Percentiles rank a stretch among this genome's conserved stretches.
These are phyloP conservation scores for Rhynchospora tenuis DNA, from an alignment of 176 grass and related monocot species.

Conservation along the genomic window DNA sequence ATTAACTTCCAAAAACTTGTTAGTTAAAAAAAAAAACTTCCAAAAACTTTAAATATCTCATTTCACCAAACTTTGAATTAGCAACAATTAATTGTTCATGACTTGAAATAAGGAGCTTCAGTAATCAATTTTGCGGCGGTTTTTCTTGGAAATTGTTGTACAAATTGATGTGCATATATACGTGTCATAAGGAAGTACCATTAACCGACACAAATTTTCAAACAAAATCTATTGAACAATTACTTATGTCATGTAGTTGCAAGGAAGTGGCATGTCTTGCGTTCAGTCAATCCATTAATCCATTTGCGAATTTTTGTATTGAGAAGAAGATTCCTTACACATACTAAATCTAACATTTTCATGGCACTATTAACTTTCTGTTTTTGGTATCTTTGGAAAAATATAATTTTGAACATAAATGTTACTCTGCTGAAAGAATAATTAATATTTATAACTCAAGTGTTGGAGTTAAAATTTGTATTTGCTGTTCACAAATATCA, in stretches of 20 bases:
- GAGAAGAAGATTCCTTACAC: background rate
- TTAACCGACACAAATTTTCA: background rate
- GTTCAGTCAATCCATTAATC: background rate
- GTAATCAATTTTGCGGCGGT: background rate
- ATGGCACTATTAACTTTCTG: background rate
- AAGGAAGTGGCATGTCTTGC: background rate
- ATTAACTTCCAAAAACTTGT: background rate
- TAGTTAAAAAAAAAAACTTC: background rate
- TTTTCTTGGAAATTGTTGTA: background rate
- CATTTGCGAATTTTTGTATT: background rate
- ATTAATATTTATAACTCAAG: too few species aligned
- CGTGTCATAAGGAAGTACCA: background rate
- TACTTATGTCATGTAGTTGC: background rate
- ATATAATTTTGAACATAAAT: background rate
- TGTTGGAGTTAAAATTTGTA: too few species aligned
- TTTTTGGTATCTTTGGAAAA: background rate
- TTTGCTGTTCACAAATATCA: background rate
- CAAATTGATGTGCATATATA: background rate
- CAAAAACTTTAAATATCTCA: background rate
- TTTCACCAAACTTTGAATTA: background rate
- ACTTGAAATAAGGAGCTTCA: background rate
- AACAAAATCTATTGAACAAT: background rate
- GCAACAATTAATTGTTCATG: too few species aligned
- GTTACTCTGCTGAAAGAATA: background rate
- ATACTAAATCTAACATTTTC: background rate